Percentiles rank a stretch among this genome's conserved stretches.
Conservation (phyloP, 148 eudicot species). For the Linanthus parryae region DNA sequence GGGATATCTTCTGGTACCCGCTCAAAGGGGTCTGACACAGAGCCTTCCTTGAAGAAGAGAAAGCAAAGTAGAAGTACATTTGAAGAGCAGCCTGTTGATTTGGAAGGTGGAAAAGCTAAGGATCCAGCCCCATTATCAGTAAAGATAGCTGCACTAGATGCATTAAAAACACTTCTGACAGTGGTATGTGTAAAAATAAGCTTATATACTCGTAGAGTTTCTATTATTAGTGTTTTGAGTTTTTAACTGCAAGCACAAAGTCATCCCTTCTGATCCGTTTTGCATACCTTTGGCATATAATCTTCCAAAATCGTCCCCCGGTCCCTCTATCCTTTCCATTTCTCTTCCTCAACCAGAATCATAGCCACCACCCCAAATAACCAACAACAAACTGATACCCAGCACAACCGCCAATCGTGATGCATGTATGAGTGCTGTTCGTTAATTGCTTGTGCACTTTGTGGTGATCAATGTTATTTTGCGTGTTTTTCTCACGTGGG, state of each 20-base stretch:
- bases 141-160: slow-evolving; percentile 68
- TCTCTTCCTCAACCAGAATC: background rate
- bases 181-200: slow-evolving; percentile 57
- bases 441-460: too few species aligned
- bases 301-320: too few species aligned
- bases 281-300: too few species aligned
- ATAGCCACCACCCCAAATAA: background rate
- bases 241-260: too few species aligned
- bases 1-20: slow-evolving; percentile 19
- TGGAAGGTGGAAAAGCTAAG: slow-evolving; percentile 27
- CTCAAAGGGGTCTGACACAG: slow-evolving; percentile 22
- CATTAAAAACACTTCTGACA: slow-evolving; percentile 68
- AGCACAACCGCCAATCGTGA: too few species aligned
- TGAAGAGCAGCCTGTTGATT: slow-evolving; percentile 31
- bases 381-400: background rate
- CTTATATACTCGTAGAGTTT: too few species aligned
- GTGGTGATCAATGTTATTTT: too few species aligned
- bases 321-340: background rate
- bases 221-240: too few species aligned
- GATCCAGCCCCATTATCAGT: slow-evolving; percentile 37
- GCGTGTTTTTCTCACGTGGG: too few species aligned
- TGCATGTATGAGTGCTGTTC: too few species aligned
- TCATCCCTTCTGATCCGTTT: too few species aligned
- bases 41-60: slow-evolving; percentile 53
- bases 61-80: slow-evolving; percentile 33